These are phyloP conservation scores for Linnemannia elongata DNA, from an alignment of 192 early-diverging fungal genomes.

Conservation along the genomic window DNA sequence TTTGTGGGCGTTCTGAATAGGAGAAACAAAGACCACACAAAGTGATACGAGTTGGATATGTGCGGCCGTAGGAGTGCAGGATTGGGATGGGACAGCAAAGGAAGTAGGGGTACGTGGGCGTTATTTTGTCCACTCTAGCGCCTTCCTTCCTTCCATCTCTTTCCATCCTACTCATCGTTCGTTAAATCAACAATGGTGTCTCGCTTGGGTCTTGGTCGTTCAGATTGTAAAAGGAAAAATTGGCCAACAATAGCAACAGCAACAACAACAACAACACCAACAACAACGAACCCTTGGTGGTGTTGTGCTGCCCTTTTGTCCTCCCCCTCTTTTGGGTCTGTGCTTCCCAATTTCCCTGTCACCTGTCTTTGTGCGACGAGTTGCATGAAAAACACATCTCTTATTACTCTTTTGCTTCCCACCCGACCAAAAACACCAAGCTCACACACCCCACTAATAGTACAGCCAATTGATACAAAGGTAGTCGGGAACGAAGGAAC, in stretches of 20 bases:
- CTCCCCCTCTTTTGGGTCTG: conserved; percentile 4
- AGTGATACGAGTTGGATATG: not conserved
- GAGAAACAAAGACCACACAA: not conserved
- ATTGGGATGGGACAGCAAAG: not conserved
- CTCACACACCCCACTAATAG: not conserved
- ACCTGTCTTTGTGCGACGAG: not conserved
- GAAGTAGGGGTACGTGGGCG: not conserved
- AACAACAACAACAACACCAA: not conserved
- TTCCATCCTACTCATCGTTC: not conserved
- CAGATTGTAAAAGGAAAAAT: not conserved
- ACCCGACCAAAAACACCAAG: conserved; percentile 1
- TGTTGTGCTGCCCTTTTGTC: not conserved
- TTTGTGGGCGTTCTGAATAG: no score
- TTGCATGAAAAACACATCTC: conserved; percentile 1
- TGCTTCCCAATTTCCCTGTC: conserved; percentile 1
- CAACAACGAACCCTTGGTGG: not conserved
- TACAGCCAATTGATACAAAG: not conserved
- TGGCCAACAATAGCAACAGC: not conserved
- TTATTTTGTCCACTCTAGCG: not conserved
- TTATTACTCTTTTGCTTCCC: not conserved
- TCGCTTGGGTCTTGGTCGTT: not conserved
- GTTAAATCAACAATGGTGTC: not conserved
- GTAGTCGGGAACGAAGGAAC: not conserved
- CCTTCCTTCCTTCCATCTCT: not conserved
- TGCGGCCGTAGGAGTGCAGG: no score